Conservation (phyloP, 176 grass and related monocot species). For the Dactylis glomerata region DNA sequence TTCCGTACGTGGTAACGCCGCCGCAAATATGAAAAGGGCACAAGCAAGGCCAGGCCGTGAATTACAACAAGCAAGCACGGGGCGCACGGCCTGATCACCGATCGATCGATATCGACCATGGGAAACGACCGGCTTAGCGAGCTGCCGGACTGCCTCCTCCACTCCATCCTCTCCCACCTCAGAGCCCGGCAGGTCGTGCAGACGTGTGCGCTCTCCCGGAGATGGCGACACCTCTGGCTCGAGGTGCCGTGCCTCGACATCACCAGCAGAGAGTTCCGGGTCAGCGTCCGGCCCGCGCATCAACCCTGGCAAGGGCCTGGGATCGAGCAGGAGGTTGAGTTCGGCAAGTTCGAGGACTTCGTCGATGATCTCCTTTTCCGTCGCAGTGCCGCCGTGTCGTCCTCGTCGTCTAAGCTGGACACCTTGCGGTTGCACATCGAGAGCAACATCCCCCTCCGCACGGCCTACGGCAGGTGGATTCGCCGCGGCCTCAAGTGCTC, state of each 20-base stretch:
- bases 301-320: too few relatives aligned
- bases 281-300: not conserved
- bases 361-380: not conserved
- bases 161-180: not conserved
- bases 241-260: not conserved
- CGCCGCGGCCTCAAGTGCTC: not conserved
- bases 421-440: not conserved
- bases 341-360: not conserved
- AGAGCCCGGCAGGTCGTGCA: not conserved
- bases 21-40: too few relatives aligned
- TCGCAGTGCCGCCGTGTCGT: not conserved
- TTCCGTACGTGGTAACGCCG: too few relatives aligned
- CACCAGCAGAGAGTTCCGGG: not conserved
- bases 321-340: not conserved
- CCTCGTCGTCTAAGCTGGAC: not conserved
- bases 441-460: not conserved
- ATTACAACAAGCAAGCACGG: too few relatives aligned
- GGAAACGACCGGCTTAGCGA: slow-evolving; percentile 3
- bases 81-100: too few relatives aligned
- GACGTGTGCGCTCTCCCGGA: not conserved
- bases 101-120: too few relatives aligned
- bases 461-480: not conserved
- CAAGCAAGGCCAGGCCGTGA: too few relatives aligned
- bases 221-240: not conserved
- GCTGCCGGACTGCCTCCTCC: not conserved